Base-by-base conservation (phyloP, 2,329 filamentous ascomycete species). In the Bipolaris zeicola region DNA sequence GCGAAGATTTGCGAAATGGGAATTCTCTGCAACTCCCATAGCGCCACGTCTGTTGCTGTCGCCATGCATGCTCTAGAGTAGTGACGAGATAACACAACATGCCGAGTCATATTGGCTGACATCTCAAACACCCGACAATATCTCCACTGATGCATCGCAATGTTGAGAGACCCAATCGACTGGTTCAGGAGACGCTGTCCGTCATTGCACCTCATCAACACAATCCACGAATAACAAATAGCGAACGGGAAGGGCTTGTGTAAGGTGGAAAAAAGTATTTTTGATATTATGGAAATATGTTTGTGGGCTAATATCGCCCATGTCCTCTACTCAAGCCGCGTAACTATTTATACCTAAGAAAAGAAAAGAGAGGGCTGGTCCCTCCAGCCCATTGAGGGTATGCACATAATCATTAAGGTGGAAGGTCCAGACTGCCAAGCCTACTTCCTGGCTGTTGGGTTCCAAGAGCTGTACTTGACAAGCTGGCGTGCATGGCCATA, bases 401-500 rank as follows among this genome's bases (percentile, higher is more conserved):
- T 48, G 37, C 22, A 38, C 33, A 38, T 26, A 26, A 44, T 48
- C 11, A 46, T 46, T 34, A 46, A 45, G 28, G 18, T 18, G 31
- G 28, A n/a, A 37, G 22, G 24, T 6, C 33, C 13, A 26, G 20
- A 18, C 22, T 7, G 33, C 34, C 20, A 43, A 36, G 33, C 52
- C 53, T 61, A 74, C 55, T 63, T 72, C 54, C 77, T 67, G 26
- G 76, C 75, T 2, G 80, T 82, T n/a, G 80, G 78, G 60, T 82
- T 81, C 80, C 79, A 81, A 14, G 73, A 76, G 52, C 74, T 77
- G 59, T 81, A 81, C 50, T 72, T 76, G 50, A 79, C 77, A 31
- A 80, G 65, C 61, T 81, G 78, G 58, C 79, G 71, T 28, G 79
- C 79, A 57, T 81, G 79, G 6, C 78, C 79, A 55, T 79, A 81